Evolutionary conservation across 1,284 basidiomycete species (phyloP).

Genomic region (Lentinula novae-zelandiae): DNA sequence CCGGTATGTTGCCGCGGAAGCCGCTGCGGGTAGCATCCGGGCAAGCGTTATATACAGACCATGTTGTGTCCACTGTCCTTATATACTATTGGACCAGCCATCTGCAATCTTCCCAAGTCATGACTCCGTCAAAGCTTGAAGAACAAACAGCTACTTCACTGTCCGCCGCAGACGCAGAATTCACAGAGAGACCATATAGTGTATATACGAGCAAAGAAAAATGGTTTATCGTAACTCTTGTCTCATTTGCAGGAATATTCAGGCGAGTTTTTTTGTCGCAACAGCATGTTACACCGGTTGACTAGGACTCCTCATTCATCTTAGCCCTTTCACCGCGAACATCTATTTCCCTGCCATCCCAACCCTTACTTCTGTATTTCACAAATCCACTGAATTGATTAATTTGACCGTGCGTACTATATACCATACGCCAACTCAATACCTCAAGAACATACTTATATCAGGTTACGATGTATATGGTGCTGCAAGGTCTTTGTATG

Average conservation of each 20-base stretch:
- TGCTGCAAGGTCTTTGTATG: conserved; percentile 10
- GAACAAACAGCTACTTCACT: neutral
- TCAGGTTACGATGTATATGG: conserved; percentile 10
- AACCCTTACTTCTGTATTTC: neutral
- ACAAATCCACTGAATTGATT: conserved; percentile 6
- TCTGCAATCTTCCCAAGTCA: neutral
- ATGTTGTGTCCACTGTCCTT: neutral
- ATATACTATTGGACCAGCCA: neutral
- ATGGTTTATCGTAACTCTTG: conserved; percentile 9
- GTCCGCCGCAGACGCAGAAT: neutral
- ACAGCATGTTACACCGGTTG: neutral
- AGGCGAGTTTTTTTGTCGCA: neutral
- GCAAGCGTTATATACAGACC: neutral
- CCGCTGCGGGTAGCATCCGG: neutral
- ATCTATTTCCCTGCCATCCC: conserved; percentile 8
- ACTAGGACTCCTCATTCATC: neutral
- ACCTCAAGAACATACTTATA: neutral
- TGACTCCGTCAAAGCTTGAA: neutral
- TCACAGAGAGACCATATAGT: neutral
- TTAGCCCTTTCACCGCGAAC: conserved; percentile 9
- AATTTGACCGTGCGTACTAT: conserved; percentile 5
- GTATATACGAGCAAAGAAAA: conserved; percentile 8
- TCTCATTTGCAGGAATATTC: conserved; percentile 4
- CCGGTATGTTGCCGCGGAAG: neutral
- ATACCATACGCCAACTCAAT: neutral